Percentiles rank a stretch among this genome's conserved stretches.
Evolutionary conservation across 192 early-diverging fungal genomes (phyloP).

Genomic region (Piromyces finnis): DNA sequence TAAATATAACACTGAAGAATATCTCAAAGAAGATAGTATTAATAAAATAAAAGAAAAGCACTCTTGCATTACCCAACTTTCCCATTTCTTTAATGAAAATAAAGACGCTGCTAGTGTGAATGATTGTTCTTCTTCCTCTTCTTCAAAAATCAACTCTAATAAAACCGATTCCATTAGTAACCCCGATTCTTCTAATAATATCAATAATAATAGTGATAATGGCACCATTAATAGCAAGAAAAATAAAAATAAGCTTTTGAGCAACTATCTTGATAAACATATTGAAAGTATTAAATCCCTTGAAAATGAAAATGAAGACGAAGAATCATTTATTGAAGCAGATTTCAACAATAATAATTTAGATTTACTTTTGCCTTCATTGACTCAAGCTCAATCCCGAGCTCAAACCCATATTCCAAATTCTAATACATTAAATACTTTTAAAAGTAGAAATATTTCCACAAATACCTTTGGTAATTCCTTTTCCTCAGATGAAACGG

Average conservation of each 20-base stretch:
- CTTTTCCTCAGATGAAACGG: too few relatives aligned
- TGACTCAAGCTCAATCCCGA: too few relatives aligned
- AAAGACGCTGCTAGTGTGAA: background rate
- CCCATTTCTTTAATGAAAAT: background rate
- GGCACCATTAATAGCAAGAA: too few relatives aligned
- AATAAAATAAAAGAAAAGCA: background rate
- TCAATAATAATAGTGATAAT: too few relatives aligned
- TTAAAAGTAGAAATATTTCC: background rate
- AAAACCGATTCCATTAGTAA: too few relatives aligned
- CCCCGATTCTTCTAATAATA: too few relatives aligned
- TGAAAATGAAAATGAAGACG: background rate
- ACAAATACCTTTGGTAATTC: background rate
- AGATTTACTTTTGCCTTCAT: background rate
- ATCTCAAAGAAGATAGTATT: background rate
- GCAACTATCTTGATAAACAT: too few relatives aligned
- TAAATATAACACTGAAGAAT: background rate
- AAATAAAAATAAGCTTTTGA: too few relatives aligned
- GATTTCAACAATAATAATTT: background rate
- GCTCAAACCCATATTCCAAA: too few relatives aligned
- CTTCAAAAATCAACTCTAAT: background rate
- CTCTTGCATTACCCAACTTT: background rate
- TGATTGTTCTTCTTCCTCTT: background rate
- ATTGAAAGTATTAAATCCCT: too few relatives aligned
- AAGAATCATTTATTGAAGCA: background rate
- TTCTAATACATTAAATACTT: background rate